Evolutionary conservation across 2,329 filamentous ascomycete genomes (phyloP).

Genomic region (Penicillium rolfsii): DNA sequence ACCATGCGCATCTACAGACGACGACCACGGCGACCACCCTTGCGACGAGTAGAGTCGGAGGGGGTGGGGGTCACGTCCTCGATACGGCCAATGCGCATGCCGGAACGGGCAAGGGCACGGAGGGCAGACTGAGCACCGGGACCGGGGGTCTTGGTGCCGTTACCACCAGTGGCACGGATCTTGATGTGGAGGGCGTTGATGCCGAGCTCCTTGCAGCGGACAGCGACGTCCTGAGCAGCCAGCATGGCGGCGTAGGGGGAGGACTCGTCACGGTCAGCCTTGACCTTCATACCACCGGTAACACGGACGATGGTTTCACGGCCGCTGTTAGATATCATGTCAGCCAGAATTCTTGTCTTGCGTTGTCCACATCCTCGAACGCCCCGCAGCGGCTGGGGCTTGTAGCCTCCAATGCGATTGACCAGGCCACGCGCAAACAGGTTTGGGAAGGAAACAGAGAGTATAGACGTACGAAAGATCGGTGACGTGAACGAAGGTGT

Average conservation of each 20-base stretch:
- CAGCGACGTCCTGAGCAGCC: constrained; percentile 97
- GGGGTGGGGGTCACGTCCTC: constrained; percentile 99
- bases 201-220: constrained; percentile 82
- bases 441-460: not conserved
- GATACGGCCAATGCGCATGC: constrained; percentile 99
- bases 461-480: constrained; percentile 79
- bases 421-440: constrained; percentile 1
- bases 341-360: constrained; percentile 53
- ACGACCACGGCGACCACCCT: constrained; percentile 99
- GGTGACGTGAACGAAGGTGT: constrained; percentile 97
- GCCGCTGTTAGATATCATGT: constrained; percentile 70
- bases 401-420: constrained; percentile 10
- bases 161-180: constrained; percentile 99
- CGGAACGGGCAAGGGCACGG: constrained; percentile 96
- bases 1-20: constrained; percentile 77
- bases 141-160: constrained; percentile 99
- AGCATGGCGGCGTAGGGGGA: constrained; percentile 99
- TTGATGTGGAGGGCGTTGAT: constrained; percentile 99
- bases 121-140: constrained; percentile 99
- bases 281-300: constrained; percentile 99
- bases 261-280: constrained; percentile 99
- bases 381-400: not conserved
- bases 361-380: constrained; percentile 32
- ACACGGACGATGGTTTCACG: constrained; percentile 99
- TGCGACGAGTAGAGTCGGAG: constrained; percentile 98